Percentiles rank a stretch among this genome's conserved stretches.
Evolutionary conservation across 306 rosid species (phyloP).

Genomic region (Dalbergia oliveri): DNA sequence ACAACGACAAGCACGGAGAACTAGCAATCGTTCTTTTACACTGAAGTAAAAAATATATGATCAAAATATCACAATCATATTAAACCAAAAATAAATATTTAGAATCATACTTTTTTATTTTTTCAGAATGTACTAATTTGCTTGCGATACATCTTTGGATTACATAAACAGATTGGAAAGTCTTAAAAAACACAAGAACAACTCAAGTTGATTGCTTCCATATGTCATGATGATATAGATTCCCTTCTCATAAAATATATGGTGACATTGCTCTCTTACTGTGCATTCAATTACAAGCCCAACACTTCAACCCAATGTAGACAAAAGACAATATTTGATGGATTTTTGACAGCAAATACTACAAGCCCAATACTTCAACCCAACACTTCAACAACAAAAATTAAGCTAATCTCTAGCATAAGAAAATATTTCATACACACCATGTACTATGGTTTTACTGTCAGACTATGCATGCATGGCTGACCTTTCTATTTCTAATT

Average conservation of each 20-base stretch:
- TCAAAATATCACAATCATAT: constrained; percentile 11
- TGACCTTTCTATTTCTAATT: constrained; percentile 2
- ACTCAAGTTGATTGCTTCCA: neutral
- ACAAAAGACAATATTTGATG: neutral
- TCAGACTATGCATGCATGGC: neutral
- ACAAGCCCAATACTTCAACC: neutral
- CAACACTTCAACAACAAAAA: constrained; percentile 17
- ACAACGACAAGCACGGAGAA: no score
- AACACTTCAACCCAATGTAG: neutral
- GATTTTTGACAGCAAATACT: no score
- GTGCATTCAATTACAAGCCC: constrained; percentile 42
- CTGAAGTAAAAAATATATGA: no score
- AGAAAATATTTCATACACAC: constrained; percentile 31
- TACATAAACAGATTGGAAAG: neutral
- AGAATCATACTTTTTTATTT: constrained; percentile 1
- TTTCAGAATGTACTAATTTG: neutral
- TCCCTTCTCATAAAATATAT: constrained; percentile 7
- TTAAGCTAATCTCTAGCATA: neutral
- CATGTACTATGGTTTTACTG: no score
- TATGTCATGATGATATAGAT: neutral
- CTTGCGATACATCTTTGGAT: neutral
- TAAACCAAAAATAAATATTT: neutral
- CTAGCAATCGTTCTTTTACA: no score
- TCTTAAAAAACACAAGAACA: constrained; percentile 1
- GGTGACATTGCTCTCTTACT: neutral